Evolutionary conservation across 768 basidiomycete genomes (phyloP), one percentile per base, ranked within the genome.

Genomic region (Plicaturopsis crispa): DNA sequence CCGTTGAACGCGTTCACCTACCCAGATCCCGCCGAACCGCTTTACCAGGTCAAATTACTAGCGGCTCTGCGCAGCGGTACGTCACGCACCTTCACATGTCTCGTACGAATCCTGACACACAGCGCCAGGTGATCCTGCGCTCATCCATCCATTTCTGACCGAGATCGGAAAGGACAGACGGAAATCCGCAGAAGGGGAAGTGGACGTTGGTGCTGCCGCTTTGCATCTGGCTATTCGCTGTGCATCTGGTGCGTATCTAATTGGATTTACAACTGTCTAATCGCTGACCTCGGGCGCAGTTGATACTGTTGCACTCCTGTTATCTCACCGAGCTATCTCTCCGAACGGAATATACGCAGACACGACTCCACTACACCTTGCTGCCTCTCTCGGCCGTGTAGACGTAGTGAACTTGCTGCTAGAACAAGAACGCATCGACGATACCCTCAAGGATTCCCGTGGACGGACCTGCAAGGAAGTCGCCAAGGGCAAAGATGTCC

Each of bases 181-280:
- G 4, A 67, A 57, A 18, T 70, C 73, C 16, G 39, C 52, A 0
- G 75, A 73, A 14, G 61, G 57, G 11, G 67, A 71, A 12, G 42
- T 78, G 0, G 80, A 87, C 51, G 72, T 79, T 1, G 82, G 75
- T 10, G 81, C 84, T 4, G 80, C 84, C 3, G 83, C 84, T 0
- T 61, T 90, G 5, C 86, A 90, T 56, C 73, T 90, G 2, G 86
- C 84, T 8, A 76, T 90, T n/a, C 73, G 84, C 31, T 89, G 87
- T 55, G 85, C 75, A 41, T 79, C 80, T 7, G 70, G 84, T 84
- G 48, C 17, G 77, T 62, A 13, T n/a, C 33, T 6, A 8, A 19
- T 12, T 17, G 11, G 22, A 11, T n/a, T 23, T 12, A n/a, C 23
- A 28, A 14, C 26, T 8, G 14, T 24, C 21, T 12, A 13, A 33